Conservation (phyloP, 139 green algal species). For the Ulvella scutata region DNA sequence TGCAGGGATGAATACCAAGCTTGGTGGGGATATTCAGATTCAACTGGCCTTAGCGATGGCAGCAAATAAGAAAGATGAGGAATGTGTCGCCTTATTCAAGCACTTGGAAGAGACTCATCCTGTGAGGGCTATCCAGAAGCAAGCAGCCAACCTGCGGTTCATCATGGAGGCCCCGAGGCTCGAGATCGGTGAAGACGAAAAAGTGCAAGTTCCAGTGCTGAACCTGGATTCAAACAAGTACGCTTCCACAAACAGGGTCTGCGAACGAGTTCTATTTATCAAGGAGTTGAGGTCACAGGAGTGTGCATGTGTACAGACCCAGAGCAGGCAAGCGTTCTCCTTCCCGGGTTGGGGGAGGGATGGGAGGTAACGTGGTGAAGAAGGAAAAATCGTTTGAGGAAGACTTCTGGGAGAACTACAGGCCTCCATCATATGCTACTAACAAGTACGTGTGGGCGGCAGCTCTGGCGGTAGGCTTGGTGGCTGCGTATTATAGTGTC, state of each 20-base stretch:
- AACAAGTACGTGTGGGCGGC: conserved; percentile 48
- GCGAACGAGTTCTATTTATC: too few species aligned
- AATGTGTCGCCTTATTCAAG: conserved; percentile 64
- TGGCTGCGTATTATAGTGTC: conserved; percentile 26
- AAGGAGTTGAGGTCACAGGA: too few species aligned
- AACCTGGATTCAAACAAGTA: conserved; percentile 3
- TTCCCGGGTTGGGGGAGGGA: too few species aligned
- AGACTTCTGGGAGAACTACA: conserved; percentile 41
- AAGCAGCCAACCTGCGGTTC: conserved; percentile 43
- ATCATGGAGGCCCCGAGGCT: conserved; percentile 77
- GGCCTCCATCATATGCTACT: conserved; percentile 18
- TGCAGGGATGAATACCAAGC: not conserved
- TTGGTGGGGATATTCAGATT: not conserved
- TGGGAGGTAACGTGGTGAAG: too few species aligned
- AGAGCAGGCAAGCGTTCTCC: too few species aligned
- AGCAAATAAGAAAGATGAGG: conserved; percentile 44
- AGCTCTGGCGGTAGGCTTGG: conserved; percentile 9
- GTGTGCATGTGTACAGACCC: too few species aligned
- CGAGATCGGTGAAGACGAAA: conserved; percentile 45
- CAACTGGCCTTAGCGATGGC: conserved; percentile 15
- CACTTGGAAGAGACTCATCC: conserved; percentile 38
- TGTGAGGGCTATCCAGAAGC: conserved; percentile 14
- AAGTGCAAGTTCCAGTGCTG: conserved; percentile 53
- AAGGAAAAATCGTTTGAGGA: conserved; percentile 39
- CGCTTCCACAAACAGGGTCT: too few species aligned